These are phyloP conservation scores for Ocimum tenuiflorum DNA, from an alignment of 257 asterid genomes.

Conservation along the genomic window DNA sequence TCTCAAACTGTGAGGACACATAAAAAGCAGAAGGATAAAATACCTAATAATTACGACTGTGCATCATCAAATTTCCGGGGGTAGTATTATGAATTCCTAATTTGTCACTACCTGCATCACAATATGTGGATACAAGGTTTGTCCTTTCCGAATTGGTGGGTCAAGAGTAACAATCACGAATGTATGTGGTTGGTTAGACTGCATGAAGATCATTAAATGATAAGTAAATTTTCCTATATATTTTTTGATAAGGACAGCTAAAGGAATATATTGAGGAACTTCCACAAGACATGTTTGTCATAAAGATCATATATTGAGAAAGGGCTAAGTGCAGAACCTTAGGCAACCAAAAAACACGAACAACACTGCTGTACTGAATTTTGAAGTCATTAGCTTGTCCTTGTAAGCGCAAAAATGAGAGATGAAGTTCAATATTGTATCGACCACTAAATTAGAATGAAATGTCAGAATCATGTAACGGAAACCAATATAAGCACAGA, in stretches of 20 bases:
- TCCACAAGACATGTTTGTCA: not conserved
- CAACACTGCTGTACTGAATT: conserved; percentile 84
- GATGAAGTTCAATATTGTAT: conserved; percentile 26
- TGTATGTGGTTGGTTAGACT: conserved; percentile 89
- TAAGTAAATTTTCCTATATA: not conserved
- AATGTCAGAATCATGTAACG: not conserved
- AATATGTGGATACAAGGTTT: conserved; percentile 82
- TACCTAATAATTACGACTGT: not conserved
- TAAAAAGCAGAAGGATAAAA: not conserved
- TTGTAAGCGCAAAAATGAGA: conserved; percentile 67
- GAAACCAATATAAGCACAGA: not conserved
- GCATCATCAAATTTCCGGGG: no score
- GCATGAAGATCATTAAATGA: conserved; percentile 23
- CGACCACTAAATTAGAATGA: conserved; percentile 21
- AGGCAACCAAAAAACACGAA: conserved; percentile 53
- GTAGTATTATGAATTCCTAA: not conserved
- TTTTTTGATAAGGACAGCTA: not conserved
- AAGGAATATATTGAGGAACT: not conserved
- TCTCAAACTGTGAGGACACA: conserved; percentile 54
- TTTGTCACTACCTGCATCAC: conserved; percentile 65
- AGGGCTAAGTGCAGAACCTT: conserved; percentile 15
- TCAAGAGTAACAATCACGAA: conserved; percentile 80
- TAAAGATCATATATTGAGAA: not conserved
- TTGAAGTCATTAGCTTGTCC: conserved; percentile 93
- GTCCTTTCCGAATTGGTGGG: conserved; percentile 97